These are phyloP conservation scores for Monosporascus sp. DNA, from an alignment of 2,329 filamentous ascomycete genomes.

Conservation along the genomic window DNA sequence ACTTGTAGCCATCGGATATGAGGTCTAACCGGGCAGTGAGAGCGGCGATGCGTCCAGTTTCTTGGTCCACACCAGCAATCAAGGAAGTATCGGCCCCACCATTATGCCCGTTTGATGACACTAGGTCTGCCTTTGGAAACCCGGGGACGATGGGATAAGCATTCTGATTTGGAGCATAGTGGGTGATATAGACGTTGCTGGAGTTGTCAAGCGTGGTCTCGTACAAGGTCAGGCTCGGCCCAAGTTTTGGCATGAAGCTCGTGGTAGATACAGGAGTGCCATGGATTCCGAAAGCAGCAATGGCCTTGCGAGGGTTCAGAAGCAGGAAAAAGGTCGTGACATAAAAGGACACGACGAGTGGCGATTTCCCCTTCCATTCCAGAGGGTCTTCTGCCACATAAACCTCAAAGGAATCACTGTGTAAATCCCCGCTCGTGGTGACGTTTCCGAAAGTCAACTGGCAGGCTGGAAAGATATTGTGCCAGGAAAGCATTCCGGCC, in stretches of 20 bases:
- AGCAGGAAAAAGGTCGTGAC: conserved; percentile 31
- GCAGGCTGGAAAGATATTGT: conserved; percentile 29
- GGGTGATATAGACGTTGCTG: conserved; percentile 7
- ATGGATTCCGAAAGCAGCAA: conserved; percentile 27
- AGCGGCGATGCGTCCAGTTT: conserved; percentile 2
- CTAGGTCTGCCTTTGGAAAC: conserved; percentile 1
- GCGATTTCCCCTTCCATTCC: conserved; percentile 32
- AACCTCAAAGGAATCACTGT: conserved; percentile 26
- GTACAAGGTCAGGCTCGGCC: conserved; percentile 25
- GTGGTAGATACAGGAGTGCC: conserved; percentile 16
- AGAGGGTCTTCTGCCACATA: conserved; percentile 28
- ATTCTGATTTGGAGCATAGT: conserved; percentile 5
- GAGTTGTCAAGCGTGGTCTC: conserved; percentile 24
- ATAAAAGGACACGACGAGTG: conserved; percentile 36
- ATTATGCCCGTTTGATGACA: neutral
- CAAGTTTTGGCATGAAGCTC: conserved; percentile 22
- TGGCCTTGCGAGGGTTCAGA: conserved; percentile 22
- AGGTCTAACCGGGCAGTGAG: conserved; percentile 5
- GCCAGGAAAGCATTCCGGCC: neutral
- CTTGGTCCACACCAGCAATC: neutral
- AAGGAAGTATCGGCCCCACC: neutral
- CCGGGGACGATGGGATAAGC: conserved; percentile 3
- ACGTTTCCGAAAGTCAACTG: conserved; percentile 38
- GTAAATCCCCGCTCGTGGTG: conserved; percentile 14
- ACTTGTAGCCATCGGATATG: neutral